A percentile compares a stretch with the other conserved stretches of the same genome.
Evolutionary conservation across 768 basidiomycete species (phyloP).

Genomic region (Rhodocollybia butyracea): DNA sequence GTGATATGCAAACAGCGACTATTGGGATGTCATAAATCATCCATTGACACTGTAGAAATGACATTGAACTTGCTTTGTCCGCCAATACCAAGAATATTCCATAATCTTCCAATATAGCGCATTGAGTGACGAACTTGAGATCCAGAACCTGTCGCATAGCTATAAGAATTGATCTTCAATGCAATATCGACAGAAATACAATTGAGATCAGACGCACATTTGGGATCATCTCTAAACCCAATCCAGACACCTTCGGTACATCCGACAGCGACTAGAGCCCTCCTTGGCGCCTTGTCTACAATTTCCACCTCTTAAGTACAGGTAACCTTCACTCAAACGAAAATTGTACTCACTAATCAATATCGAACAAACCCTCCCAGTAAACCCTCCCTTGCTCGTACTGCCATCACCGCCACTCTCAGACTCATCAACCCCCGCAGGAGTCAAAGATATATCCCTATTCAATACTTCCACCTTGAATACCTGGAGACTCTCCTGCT

Average conservation of each 20-base stretch:
- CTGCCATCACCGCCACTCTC: constrained; percentile 24
- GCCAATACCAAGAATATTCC: constrained; percentile 88
- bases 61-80: constrained; percentile 66
- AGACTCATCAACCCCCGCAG: constrained; percentile 47
- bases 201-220: too few species aligned
- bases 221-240: constrained; percentile 72
- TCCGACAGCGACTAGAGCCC: constrained; percentile 82
- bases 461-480: constrained; percentile 92
- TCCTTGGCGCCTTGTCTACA: constrained; percentile 79
- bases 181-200: constrained; percentile 17
- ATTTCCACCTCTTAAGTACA: constrained; percentile 28
- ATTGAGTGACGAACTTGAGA: constrained; percentile 68
- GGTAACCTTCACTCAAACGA: not conserved
- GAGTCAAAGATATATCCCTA: constrained; percentile 82
- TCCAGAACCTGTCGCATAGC: constrained; percentile 72
- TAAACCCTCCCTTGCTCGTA: constrained; percentile 75
- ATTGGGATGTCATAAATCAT: not conserved
- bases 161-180: constrained; percentile 21
- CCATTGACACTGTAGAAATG: too few species aligned
- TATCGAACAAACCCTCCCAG: constrained; percentile 89
- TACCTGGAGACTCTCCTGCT: constrained; percentile 91
- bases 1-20: constrained; percentile 91
- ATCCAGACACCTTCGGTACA: constrained; percentile 96
- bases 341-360: constrained; percentile 70
- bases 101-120: constrained; percentile 67